Evolutionary conservation across 2,329 filamentous ascomycete genomes (phyloP).

Genomic region (Penicillium janthinellum): DNA sequence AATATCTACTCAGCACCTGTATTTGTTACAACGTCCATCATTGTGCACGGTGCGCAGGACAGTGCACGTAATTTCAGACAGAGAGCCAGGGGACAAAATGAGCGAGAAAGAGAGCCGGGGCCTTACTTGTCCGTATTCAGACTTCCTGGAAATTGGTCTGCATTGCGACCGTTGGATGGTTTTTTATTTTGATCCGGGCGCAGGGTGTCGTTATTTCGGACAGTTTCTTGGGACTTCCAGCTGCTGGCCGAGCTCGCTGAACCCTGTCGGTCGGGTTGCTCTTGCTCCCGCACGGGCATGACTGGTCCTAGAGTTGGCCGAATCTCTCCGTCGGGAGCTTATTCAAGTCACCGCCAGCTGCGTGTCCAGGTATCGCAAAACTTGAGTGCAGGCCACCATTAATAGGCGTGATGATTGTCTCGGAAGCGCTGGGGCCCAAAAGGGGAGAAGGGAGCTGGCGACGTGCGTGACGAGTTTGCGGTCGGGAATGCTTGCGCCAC

Average conservation of each 20-base stretch:
- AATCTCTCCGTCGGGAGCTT: constrained; percentile 23
- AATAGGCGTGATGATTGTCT: constrained; percentile 18
- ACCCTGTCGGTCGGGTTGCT: constrained; percentile 40
- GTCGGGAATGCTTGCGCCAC: constrained; percentile 14
- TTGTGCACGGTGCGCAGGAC: not conserved
- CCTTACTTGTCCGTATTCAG: constrained; percentile 38
- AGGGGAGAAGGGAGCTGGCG: constrained; percentile 9
- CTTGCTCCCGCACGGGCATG: constrained; percentile 40
- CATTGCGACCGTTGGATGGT: constrained; percentile 29
- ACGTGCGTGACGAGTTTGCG: constrained; percentile 11
- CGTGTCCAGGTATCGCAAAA: constrained; percentile 15
- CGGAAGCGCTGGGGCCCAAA: constrained; percentile 2
- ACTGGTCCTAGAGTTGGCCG: constrained; percentile 23
- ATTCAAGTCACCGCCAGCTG: constrained; percentile 27
- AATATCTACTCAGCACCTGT: constrained; percentile 15
- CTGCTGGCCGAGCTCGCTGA: constrained; percentile 45
- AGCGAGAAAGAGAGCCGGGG: not conserved
- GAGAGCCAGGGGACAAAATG: not conserved
- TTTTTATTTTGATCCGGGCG: constrained; percentile 24
- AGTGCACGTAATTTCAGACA: not conserved
- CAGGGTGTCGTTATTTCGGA: constrained; percentile 33
- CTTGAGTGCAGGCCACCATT: constrained; percentile 23
- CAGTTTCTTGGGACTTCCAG: constrained; percentile 44
- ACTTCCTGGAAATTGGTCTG: constrained; percentile 30
- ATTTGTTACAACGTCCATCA: not conserved